Evolutionary conservation across 495 filamentous ascomycete species (phyloP).

Genomic region (Cercophora scortea): DNA sequence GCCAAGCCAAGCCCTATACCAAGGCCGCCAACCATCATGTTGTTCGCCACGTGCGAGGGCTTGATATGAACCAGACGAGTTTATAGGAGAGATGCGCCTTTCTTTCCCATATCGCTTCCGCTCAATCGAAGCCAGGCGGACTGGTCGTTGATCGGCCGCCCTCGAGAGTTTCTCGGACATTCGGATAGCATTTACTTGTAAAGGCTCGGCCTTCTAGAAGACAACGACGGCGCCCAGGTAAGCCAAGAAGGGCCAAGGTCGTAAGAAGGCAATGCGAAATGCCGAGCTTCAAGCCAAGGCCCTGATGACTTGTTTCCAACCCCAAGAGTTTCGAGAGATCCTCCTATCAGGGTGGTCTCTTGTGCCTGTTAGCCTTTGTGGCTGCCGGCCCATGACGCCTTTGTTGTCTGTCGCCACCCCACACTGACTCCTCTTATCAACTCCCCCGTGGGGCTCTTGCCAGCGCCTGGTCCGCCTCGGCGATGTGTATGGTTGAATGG

Average conservation of each 20-base stretch:
- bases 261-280: background rate
- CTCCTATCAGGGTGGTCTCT: constrained; percentile 1
- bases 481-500: too few relatives aligned
- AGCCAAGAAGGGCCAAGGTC: background rate
- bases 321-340: background rate
- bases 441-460: constrained; percentile 3
- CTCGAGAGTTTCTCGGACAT: too few relatives aligned
- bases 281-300: constrained; percentile 11
- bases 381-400: constrained; percentile 3
- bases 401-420: background rate
- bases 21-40: background rate
- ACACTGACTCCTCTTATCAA: background rate
- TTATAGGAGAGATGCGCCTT: too few relatives aligned
- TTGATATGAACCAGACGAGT: too few relatives aligned
- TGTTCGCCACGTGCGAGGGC: constrained; percentile 4
- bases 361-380: constrained; percentile 12
- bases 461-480: too few relatives aligned
- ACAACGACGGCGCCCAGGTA: background rate
- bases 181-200: too few relatives aligned
- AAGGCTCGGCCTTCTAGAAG: background rate
- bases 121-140: too few relatives aligned
- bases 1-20: background rate
- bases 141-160: too few relatives aligned
- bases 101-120: too few relatives aligned
- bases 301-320: constrained; percentile 8